phyloP scores from a whole-genome alignment of 2,329 filamentous ascomycete genomes.

The Xylaria sp. region DNA sequence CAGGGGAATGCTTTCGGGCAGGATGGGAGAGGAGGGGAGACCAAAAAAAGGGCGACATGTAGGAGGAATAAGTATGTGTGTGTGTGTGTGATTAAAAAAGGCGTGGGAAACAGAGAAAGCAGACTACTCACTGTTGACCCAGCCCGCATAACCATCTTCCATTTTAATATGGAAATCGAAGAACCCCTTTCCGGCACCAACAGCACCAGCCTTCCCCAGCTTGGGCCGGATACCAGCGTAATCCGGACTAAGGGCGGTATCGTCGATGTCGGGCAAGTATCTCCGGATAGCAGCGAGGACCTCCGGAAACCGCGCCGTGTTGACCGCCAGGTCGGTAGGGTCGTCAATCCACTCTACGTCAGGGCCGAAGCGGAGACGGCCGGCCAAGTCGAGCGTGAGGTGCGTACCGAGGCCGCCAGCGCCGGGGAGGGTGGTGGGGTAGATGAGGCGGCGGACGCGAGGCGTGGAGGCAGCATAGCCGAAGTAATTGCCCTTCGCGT shows the following conservation, averaged over 20 bases:
- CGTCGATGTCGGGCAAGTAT: slow-evolving; percentile 82
- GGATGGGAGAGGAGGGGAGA: background rate
- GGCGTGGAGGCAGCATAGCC: slow-evolving; percentile 77
- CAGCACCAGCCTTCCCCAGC: slow-evolving; percentile 69
- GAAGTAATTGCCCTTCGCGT: slow-evolving; percentile 96
- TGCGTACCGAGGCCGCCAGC: slow-evolving; percentile 90
- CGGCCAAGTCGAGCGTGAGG: slow-evolving; percentile 87
- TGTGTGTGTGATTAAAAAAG: background rate
- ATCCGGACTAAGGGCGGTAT: slow-evolving; percentile 75
- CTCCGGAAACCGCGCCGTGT: slow-evolving; percentile 67
- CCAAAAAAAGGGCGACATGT: background rate
- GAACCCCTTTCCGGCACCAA: slow-evolving; percentile 74
- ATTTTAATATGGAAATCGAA: slow-evolving; percentile 84
- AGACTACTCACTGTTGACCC: slow-evolving; percentile 71
- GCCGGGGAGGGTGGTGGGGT: slow-evolving; percentile 86
- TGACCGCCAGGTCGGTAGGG: slow-evolving; percentile 76
- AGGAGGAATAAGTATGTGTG: background rate
- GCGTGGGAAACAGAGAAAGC: background rate
- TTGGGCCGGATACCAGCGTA: slow-evolving; percentile 96
- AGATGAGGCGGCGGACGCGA: slow-evolving; percentile 77
- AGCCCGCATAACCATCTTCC: slow-evolving; percentile 82
- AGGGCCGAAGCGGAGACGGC: slow-evolving; percentile 89
- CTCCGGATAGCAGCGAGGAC: slow-evolving; percentile 79
- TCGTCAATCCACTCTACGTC: slow-evolving; percentile 92
- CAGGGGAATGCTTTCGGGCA: no score